Base-by-base conservation (phyloP, 139 green algal genomes). In the Pseudopediastrum boryanum region DNA sequence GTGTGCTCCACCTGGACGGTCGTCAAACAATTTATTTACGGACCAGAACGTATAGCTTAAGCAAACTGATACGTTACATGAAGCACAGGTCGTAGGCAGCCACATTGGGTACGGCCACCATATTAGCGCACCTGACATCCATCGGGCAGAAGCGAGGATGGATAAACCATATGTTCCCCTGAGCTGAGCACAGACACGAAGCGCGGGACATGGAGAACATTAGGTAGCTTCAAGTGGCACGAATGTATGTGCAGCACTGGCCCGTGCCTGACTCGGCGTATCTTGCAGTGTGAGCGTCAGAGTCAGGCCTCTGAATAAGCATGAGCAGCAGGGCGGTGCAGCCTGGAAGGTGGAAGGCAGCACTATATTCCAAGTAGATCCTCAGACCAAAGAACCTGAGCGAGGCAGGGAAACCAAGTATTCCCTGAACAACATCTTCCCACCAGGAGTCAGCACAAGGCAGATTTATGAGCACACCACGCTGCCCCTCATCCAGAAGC, bases 351-450 rank as follows among this genome's bases (percentile, higher is more conserved):
- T 93, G 3, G 88, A 94, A 3, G 83, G 85, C 62, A 95, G 90
- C 71, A 83, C 36, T 27, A 65, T 93, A 2, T 80, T 42, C 6
- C 89, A 90, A 64, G 38, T 86, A 2, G 85, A 91, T 46, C 61
- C 80, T 2, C 61, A n/a, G 27, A 80, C 68, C 3, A 13, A 73
- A 41, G 61, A 86, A 35, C 64, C 74, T 36, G 78, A 88, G 41
- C 43, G 81, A 0, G 58, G 43, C 0, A 70, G 76, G 25, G 91
- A 94, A 61, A 46, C 35, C 33, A 85, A 86, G 36, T 97, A 96
- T 78, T 70, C 78, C 0, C 80, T 97, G 54, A 93, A 98, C 81
- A 85, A 92, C 58, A 81, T 98, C 0, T 97, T 95, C 67, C 86
- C 89, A n/a, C 85, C 87, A 0, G 79, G 75, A 4, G 80, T 71